These are phyloP conservation scores for Euphorbia celastroides DNA, from an alignment of 441 rosid genomes.

Conservation along the genomic window DNA sequence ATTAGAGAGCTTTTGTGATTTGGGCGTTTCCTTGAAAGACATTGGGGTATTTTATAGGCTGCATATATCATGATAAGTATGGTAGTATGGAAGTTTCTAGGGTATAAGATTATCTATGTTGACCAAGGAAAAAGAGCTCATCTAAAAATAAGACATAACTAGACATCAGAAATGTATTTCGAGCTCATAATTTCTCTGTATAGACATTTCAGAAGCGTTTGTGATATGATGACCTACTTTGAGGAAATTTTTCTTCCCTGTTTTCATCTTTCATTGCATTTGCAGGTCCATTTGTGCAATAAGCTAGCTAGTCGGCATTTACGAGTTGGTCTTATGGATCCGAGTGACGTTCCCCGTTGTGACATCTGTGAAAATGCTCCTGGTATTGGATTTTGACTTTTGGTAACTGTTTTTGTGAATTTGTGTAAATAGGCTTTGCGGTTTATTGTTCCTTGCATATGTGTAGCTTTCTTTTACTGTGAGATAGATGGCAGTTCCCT, in stretches of 20 bases:
- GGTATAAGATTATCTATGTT: neutral
- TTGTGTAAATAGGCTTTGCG: conserved; percentile 19
- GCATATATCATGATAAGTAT: too few relatives aligned
- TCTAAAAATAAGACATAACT: neutral
- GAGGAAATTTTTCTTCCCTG: too few relatives aligned
- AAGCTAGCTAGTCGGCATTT: conserved; percentile 91
- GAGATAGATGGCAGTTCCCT: conserved; percentile 78
- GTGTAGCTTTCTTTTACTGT: conserved; percentile 78
- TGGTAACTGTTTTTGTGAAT: too few relatives aligned
- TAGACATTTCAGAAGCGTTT: too few relatives aligned
- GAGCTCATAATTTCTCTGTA: too few relatives aligned
- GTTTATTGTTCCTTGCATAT: conserved; percentile 24
- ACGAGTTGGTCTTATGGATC: conserved; percentile 72
- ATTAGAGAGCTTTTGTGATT: neutral
- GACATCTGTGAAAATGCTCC: conserved; percentile 94
- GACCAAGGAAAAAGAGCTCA: neutral
- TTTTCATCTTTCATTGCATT: conserved; percentile 7
- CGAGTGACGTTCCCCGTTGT: conserved; percentile 76
- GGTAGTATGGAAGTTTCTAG: neutral
- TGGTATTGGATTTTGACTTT: conserved; percentile 33
- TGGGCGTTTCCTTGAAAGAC: neutral
- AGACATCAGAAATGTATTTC: too few relatives aligned
- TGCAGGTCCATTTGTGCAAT: conserved; percentile 84
- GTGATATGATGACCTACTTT: too few relatives aligned
- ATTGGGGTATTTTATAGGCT: neutral